Base-by-base conservation (phyloP, 306 rosid species). In the Cercis canadensis region DNA sequence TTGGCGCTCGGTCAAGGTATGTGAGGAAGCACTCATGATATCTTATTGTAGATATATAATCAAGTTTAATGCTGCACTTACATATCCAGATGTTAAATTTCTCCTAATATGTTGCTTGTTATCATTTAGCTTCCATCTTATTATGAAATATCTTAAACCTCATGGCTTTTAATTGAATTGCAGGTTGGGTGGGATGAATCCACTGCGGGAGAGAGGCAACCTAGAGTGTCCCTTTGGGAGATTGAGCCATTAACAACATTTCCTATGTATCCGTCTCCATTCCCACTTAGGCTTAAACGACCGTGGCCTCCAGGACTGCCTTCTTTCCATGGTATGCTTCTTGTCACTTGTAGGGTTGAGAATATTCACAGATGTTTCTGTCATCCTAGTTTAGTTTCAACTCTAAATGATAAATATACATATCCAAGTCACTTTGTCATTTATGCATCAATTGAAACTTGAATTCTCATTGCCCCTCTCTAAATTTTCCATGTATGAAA, bases 161-260 rank as follows among this genome's bases (percentile, higher is more conserved):
- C 2, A 69, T 12, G 54, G 37, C 13, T 17, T 58, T 61, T 56
- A 37, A 59, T 71, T 74, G 55, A 36, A 71, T 58, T 84, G 82
- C 82, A 85, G 97, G 97, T 92, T 64, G 97, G 96, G 69, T 92
- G 97, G 97, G 97, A 92, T 77, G 97, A 92, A 80, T 89, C 97
- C 49, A 87, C 97, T 47, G 92, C 97, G 49, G 93, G 93, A 62
- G 96, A 92, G 79, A 84, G 93, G 76, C 96, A 87, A 70, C 96
- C 97, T 36, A 88, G 97, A 68, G 97, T 92, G 39, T 92, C 96
- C 0, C 72, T 92, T 43, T 92, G 97, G 97, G 97, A 92, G 83
- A 92, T 92, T 75, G 97, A 92, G 81, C 97, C 97, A 32, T 85
- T 92, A 62, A 89, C 97, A 57, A 92, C 96, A 43, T 92, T 92